Percentiles rank a stretch among this genome's conserved stretches.
Conservation (phyloP, 1,139 yeast genomes). For the Taphrina flavorubra region DNA sequence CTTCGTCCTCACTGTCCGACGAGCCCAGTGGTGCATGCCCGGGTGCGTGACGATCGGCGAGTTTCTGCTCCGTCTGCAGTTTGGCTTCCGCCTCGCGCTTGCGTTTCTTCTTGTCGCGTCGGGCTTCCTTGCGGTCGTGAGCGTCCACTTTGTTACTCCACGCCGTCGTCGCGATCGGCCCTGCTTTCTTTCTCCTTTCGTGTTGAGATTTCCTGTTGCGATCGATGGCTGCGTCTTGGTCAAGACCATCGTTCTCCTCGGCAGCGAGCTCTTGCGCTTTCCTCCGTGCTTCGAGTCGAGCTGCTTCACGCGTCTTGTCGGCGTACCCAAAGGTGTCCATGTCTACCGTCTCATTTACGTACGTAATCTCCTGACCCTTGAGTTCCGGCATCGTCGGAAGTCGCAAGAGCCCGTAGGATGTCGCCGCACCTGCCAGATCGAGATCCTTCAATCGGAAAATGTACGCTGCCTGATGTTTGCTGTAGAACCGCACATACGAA, state of each 20-base stretch:
- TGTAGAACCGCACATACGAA: conserved; percentile 79
- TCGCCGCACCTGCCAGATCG: conserved; percentile 75
- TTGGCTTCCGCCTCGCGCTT: conserved; percentile 59
- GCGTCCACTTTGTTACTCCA: conserved; percentile 75
- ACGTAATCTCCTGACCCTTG: conserved; percentile 46
- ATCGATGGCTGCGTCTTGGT: background rate
- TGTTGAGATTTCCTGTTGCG: conserved; percentile 18
- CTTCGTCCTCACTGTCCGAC: conserved; percentile 59
- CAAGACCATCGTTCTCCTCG: too few relatives aligned
- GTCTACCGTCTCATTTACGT: conserved; percentile 41
- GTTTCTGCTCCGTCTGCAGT: conserved; percentile 1
- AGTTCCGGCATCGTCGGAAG: conserved; percentile 96
- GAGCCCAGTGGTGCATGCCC: conserved; percentile 49
- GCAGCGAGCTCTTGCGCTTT: conserved; percentile 17
- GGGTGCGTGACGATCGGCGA: background rate
- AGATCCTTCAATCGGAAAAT: conserved; percentile 77
- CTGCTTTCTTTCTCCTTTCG: conserved; percentile 57
- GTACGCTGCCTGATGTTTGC: conserved; percentile 88
- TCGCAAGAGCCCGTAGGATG: conserved; percentile 77
- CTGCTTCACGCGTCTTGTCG: conserved; percentile 40
- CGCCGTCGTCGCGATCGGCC: conserved; percentile 56
- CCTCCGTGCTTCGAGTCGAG: conserved; percentile 40
- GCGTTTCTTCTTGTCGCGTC: conserved; percentile 68
- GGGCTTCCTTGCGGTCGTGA: conserved; percentile 51
- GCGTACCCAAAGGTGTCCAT: conserved; percentile 39